Base-by-base conservation (phyloP, 208 protist species). In the Herpetomonas muscarum region DNA sequence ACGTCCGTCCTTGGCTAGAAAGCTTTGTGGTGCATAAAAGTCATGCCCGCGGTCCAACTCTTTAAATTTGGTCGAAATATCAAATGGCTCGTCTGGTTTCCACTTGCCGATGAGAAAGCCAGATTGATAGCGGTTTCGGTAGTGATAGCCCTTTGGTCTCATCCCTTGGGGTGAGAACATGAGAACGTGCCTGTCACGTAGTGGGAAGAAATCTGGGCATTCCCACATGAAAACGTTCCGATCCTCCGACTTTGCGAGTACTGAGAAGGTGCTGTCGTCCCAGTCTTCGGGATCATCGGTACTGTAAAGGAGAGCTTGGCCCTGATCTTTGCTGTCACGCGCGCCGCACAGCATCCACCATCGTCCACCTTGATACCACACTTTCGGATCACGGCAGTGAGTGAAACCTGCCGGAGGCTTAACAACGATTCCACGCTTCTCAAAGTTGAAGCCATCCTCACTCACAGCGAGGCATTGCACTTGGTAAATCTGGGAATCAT, bases 381-480 rank as follows among this genome's bases (percentile, higher is more conserved):
- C 79, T 45, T 65, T 63, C 5, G 79, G 79, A 21, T 79, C 73
- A 3, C 73, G 58, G 39, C 77, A 85, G 25, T 85, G 74, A 1
- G 66, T 66, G 32, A 81, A 85, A 3, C 64, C 67, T n/a, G 79
- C 70, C 4, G 79, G 79, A 13, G 79, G 79, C 48, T 85, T 85
- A n/a, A 85, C 79, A 26, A 85, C 73, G 39, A 85, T 85, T 17
- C 79, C 79, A 7, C 61, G 64, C 55, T 85, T 85, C 39, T 85
- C 74, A 55, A 85, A 85, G 31, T 47, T 70, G 22, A 85, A 85
- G 1, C 79, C 79, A 48, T 85, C 77, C 29, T 85, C 79, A 32
- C 79, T 85, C 15, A 85, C 72, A n/a, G 79, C 79, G 17, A 85
- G 64, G 44, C 79, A 85, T 45, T 85, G 79, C 39, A 85, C 79